Evolutionary conservation across 2,329 filamentous ascomycete genomes (phyloP).

Genomic region (Clathrospora elynae): DNA sequence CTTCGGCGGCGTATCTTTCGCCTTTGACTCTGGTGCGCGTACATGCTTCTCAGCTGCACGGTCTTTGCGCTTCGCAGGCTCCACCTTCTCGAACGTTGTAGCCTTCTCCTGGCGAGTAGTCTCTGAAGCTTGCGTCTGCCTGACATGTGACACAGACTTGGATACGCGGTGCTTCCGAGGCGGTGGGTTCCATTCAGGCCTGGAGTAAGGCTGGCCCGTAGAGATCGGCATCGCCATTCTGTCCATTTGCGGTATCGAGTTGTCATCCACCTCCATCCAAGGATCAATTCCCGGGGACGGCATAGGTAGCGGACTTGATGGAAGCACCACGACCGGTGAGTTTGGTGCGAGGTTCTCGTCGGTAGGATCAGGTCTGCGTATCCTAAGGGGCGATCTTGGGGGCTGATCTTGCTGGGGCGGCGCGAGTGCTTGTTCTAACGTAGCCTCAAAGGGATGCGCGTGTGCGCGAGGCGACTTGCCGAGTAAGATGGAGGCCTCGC

Average conservation of each 20-base stretch:
- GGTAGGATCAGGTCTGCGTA: slow-evolving; percentile 21
- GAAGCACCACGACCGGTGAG: slow-evolving; percentile 20
- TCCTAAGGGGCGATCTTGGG: slow-evolving; percentile 27
- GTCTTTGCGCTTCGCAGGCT: not conserved
- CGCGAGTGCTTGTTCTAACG: slow-evolving; percentile 17
- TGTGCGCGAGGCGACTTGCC: slow-evolving; percentile 25
- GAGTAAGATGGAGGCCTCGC: slow-evolving; percentile 27
- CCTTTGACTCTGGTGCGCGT: slow-evolving; percentile 8
- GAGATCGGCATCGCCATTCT: slow-evolving; percentile 42
- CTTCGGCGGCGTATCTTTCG: slow-evolving; percentile 9
- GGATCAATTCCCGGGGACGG: slow-evolving; percentile 37
- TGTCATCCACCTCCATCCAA: slow-evolving; percentile 41
- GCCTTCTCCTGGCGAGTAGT: slow-evolving; percentile 11
- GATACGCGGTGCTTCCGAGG: slow-evolving; percentile 25
- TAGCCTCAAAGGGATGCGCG: slow-evolving; percentile 9
- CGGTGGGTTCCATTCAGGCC: slow-evolving; percentile 30
- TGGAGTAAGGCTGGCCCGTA: slow-evolving; percentile 33
- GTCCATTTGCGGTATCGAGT: slow-evolving; percentile 36
- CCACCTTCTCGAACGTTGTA: slow-evolving; percentile 1
- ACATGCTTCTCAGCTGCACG: slow-evolving; percentile 3
- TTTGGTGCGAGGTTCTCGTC: slow-evolving; percentile 32
- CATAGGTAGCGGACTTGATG: slow-evolving; percentile 41
- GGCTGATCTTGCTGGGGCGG: slow-evolving; percentile 15
- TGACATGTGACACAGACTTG: slow-evolving; percentile 23
- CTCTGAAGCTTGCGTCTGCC: slow-evolving; percentile 6